Evolutionary conservation across 352 stramenopile species (phyloP).

Genomic region (Globisporangium okanoganense): DNA sequence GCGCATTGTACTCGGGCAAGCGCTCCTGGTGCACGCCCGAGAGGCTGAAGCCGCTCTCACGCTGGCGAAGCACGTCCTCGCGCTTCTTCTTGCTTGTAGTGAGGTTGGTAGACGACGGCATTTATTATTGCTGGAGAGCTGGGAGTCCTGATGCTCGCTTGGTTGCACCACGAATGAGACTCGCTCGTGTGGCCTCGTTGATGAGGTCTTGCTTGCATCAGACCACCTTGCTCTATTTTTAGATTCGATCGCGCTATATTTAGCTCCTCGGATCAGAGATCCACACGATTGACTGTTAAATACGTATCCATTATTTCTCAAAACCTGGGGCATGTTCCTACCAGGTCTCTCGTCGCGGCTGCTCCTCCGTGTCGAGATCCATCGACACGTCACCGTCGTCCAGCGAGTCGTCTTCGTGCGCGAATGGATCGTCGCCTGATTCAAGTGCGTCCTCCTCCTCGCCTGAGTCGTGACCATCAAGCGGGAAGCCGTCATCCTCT

Average conservation of each 20-base stretch:
- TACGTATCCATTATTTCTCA: neutral
- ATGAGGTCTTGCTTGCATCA: neutral
- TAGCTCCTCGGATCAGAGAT: neutral
- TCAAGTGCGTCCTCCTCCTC: conserved; percentile 17
- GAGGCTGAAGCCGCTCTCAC: conserved; percentile 59
- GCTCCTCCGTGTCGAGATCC: conserved; percentile 26
- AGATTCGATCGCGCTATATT: neutral
- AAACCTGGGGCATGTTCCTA: no score
- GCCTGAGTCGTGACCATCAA: conserved; percentile 26
- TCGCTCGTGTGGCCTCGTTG: neutral
- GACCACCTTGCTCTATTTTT: neutral
- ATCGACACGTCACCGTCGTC: conserved; percentile 29
- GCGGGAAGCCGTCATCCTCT: conserved; percentile 25
- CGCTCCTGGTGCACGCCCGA: conserved; percentile 63
- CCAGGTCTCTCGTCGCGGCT: conserved; percentile 6
- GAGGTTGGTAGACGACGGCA: conserved; percentile 5
- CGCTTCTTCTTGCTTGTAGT: conserved; percentile 29
- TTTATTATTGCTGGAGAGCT: neutral
- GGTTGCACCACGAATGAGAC: neutral
- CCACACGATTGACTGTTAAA: neutral
- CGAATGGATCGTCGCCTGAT: conserved; percentile 29
- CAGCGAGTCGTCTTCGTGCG: conserved; percentile 26
- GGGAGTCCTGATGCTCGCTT: neutral
- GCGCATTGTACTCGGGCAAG: conserved; percentile 83
- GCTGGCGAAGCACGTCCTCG: conserved; percentile 42